These are phyloP conservation scores for Mycena sanguinolenta DNA, from an alignment of 768 basidiomycete genomes.

Conservation along the genomic window DNA sequence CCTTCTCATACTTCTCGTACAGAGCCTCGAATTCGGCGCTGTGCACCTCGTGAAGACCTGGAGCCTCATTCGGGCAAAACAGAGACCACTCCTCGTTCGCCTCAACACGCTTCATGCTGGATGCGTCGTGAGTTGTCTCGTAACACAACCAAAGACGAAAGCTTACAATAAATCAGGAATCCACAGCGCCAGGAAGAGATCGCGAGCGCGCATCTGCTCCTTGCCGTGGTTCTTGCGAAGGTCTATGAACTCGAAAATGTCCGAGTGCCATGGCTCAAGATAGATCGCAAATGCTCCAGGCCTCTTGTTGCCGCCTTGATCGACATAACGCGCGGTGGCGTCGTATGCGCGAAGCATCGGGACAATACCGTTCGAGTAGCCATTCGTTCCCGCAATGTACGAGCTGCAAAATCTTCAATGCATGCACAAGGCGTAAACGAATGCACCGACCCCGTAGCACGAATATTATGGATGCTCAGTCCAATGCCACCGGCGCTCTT, in stretches of 20 bases:
- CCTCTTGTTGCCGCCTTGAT: slow-evolving; percentile 99
- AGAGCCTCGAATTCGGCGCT: slow-evolving; percentile 91
- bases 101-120: slow-evolving; percentile 97
- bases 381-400: slow-evolving; percentile 99
- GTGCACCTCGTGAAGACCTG: slow-evolving; percentile 89
- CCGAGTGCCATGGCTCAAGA: slow-evolving; percentile 99
- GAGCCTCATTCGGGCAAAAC: slow-evolving; percentile 98
- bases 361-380: slow-evolving; percentile 98
- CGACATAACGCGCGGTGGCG: slow-evolving; percentile 98
- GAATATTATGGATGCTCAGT: slow-evolving; percentile 94
- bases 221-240: slow-evolving; percentile 99
- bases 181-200: slow-evolving; percentile 99
- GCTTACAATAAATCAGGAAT: slow-evolving; percentile 96
- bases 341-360: slow-evolving; percentile 99
- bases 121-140: background rate
- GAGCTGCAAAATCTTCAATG: slow-evolving; percentile 64
- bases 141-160: background rate
- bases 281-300: slow-evolving; percentile 99
- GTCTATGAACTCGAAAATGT: slow-evolving; percentile 97
- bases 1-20: slow-evolving; percentile 89
- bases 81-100: slow-evolving; percentile 91
- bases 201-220: slow-evolving; percentile 96
- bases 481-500: slow-evolving; percentile 99
- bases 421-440: slow-evolving; percentile 1
- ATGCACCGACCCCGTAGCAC: slow-evolving; percentile 85